These are phyloP conservation scores for Aspergillus oerlinghausenensis DNA, from an alignment of 2,329 filamentous ascomycete genomes.

Conservation along the genomic window DNA sequence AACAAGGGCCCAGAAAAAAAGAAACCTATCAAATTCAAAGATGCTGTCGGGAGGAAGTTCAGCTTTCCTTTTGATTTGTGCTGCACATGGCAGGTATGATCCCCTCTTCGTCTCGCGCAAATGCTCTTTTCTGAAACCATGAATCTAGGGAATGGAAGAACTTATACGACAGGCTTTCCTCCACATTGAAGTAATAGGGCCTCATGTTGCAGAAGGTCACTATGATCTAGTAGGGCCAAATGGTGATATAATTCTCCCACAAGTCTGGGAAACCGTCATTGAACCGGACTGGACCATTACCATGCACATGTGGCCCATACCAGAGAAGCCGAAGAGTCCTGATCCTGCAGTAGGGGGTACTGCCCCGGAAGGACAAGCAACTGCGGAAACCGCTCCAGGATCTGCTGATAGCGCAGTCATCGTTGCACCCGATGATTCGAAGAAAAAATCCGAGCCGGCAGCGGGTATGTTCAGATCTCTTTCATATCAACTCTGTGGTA, in stretches of 20 bases:
- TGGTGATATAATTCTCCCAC: constrained; percentile 75
- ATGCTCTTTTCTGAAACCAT: not conserved
- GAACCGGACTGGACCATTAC: constrained; percentile 71
- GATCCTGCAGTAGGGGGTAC: constrained; percentile 28
- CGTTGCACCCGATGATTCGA: constrained; percentile 21
- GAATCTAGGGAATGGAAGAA: constrained; percentile 70
- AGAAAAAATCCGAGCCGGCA: constrained; percentile 30
- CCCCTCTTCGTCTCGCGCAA: constrained; percentile 19
- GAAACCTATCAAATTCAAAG: constrained; percentile 81
- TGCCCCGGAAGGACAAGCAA: constrained; percentile 18
- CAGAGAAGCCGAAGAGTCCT: constrained; percentile 45
- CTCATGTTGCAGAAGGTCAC: constrained; percentile 70
- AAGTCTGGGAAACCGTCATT: constrained; percentile 76
- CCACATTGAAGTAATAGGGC: constrained; percentile 71
- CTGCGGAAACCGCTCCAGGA: constrained; percentile 14
- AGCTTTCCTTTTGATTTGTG: constrained; percentile 86
- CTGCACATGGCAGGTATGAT: constrained; percentile 72
- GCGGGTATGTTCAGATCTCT: constrained; percentile 24
- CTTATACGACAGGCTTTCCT: constrained; percentile 80
- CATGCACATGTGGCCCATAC: constrained; percentile 64
- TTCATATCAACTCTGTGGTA: constrained; percentile 5
- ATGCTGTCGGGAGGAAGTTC: constrained; percentile 86
- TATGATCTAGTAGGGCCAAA: constrained; percentile 77
- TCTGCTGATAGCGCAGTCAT: constrained; percentile 13
- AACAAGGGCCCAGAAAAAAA: constrained; percentile 52